A percentile compares a stretch with the other conserved stretches of the same genome.
Evolutionary conservation across 2,329 filamentous ascomycete species (phyloP).

Genomic region (Beauveria pseudobassiana): DNA sequence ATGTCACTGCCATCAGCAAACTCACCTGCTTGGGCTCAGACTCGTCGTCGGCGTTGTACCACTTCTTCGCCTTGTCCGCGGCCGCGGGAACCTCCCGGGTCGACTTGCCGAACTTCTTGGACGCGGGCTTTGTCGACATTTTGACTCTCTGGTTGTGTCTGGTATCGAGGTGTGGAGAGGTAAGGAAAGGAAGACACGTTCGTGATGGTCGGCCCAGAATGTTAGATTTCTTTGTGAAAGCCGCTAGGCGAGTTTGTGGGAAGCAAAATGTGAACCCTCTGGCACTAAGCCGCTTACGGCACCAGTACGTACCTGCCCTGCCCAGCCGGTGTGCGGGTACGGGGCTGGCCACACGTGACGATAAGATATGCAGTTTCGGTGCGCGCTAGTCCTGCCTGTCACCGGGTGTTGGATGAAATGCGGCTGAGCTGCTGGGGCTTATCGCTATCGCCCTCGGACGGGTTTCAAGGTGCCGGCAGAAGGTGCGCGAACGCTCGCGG

Average conservation of each 20-base stretch:
- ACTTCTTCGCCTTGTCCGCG: conserved; percentile 94
- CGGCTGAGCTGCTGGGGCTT: not conserved
- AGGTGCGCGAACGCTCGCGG: conserved; percentile 33
- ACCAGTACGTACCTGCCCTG: conserved; percentile 13
- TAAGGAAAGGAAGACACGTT: conserved; percentile 28
- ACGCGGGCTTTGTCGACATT: conserved; percentile 70
- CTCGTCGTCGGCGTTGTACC: conserved; percentile 96
- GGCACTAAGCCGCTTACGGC: conserved; percentile 27
- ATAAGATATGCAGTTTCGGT: conserved; percentile 18
- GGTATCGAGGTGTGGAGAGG: conserved; percentile 26
- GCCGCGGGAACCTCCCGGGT: conserved; percentile 82
- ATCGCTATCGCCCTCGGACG: conserved; percentile 3
- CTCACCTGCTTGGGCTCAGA: conserved; percentile 88
- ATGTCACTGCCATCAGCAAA: conserved; percentile 25
- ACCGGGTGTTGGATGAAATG: not conserved
- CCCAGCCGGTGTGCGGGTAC: conserved; percentile 19
- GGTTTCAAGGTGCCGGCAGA: conserved; percentile 21
- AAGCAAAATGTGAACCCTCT: conserved; percentile 37
- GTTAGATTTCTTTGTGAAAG: conserved; percentile 35
- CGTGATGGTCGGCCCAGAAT: conserved; percentile 32
- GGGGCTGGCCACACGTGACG: conserved; percentile 31
- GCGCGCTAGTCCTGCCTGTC: not conserved
- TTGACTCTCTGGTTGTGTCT: conserved; percentile 45
- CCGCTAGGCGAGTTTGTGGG: conserved; percentile 36
- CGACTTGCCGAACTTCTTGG: conserved; percentile 97